Percentiles rank a stretch among this genome's conserved stretches.
Evolutionary conservation across 2,329 filamentous ascomycete species (phyloP).

Genomic region (Karstenula rhodostoma): DNA sequence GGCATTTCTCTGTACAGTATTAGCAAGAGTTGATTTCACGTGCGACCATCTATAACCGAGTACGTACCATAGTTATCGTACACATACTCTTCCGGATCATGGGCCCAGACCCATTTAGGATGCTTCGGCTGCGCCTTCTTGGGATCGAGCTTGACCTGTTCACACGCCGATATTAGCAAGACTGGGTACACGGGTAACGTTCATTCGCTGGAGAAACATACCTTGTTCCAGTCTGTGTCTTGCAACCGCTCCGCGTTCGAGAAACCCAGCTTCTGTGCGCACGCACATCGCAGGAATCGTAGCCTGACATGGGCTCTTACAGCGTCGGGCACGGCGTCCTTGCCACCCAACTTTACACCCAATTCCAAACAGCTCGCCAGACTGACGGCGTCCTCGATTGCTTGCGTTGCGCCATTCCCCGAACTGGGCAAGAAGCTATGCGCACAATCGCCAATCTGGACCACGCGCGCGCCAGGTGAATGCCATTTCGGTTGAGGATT

Average conservation of each 20-base stretch:
- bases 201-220: not conserved
- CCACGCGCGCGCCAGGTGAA: conserved; percentile 55
- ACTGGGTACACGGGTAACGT: not conserved
- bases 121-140: conserved; percentile 14
- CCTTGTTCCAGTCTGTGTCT: conserved; percentile 12
- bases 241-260: conserved; percentile 16
- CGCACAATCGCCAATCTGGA: conserved; percentile 59
- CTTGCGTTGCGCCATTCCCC: conserved; percentile 60
- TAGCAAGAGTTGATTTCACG: not conserved
- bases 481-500: conserved; percentile 59
- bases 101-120: conserved; percentile 16
- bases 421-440: conserved; percentile 61
- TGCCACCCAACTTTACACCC: conserved; percentile 4
- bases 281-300: conserved; percentile 20
- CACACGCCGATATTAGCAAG: not conserved
- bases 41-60: not conserved
- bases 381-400: conserved; percentile 55
- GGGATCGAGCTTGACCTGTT: conserved; percentile 11
- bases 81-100: conserved; percentile 20
- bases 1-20: conserved; percentile 4
- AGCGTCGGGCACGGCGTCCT: conserved; percentile 19
- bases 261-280: conserved; percentile 22
- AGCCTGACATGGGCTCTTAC: conserved; percentile 30
- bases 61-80: conserved; percentile 17
- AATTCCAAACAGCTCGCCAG: conserved; percentile 22